These are phyloP conservation scores for Acarospora socialis DNA, from an alignment of 2,329 filamentous ascomycete species.

Conservation along the genomic window DNA sequence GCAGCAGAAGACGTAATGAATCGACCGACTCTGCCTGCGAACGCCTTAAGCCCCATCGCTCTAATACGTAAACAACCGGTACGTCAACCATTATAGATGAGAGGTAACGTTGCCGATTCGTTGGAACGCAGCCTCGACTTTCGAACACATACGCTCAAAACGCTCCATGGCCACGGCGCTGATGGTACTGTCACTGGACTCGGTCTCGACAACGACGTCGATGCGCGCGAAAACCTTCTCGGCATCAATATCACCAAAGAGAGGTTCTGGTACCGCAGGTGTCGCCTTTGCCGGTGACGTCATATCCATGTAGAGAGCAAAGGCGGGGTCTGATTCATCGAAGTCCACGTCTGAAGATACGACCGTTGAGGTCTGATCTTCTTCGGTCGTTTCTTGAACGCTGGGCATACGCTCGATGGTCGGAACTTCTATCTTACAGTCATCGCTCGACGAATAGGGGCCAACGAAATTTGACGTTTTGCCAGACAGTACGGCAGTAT, in stretches of 20 bases:
- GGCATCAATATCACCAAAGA: slow-evolving; percentile 39
- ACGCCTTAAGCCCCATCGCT: too few relatives aligned
- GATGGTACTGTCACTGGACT: slow-evolving; percentile 12
- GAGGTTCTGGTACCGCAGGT: slow-evolving; percentile 19
- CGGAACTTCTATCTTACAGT: slow-evolving; percentile 36
- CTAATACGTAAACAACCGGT: too few relatives aligned
- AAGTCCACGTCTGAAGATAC: slow-evolving; percentile 6
- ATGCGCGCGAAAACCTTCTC: slow-evolving; percentile 51
- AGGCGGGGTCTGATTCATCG: slow-evolving; percentile 12
- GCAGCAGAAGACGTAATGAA: too few relatives aligned
- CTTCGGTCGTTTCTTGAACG: slow-evolving; percentile 10
- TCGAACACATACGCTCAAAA: slow-evolving; percentile 25
- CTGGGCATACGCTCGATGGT: slow-evolving; percentile 28
- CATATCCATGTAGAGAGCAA: slow-evolving; percentile 36
- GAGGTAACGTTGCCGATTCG: slow-evolving; percentile 27
- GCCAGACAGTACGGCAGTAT: slow-evolving; percentile 50
- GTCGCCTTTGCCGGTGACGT: slow-evolving; percentile 27
- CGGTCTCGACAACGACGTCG: slow-evolving; percentile 44
- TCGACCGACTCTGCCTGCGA: too few relatives aligned
- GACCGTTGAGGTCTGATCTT: slow-evolving; percentile 7
- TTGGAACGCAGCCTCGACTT: slow-evolving; percentile 29
- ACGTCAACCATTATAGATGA: slow-evolving; percentile 25
- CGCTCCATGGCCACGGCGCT: slow-evolving; percentile 19
- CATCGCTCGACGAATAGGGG: slow-evolving; percentile 26
- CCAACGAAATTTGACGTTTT: slow-evolving; percentile 48